Evolutionary conservation across 768 basidiomycete species (phyloP), one percentile per base, ranked within the genome.

Genomic region (Gymnopilus dilepis): DNA sequence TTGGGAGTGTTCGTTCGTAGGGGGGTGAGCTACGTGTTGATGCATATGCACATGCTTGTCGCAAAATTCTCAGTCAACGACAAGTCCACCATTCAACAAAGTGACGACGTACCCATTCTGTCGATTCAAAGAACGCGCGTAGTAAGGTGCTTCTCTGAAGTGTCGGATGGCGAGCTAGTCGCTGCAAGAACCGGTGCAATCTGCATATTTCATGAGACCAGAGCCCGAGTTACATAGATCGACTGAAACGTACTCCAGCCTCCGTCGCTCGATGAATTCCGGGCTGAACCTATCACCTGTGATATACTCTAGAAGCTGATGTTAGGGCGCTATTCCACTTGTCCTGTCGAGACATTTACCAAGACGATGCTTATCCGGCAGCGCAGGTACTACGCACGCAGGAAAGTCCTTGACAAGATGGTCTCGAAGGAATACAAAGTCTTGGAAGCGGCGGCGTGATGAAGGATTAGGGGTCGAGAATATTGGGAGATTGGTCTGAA

Each of bases 261-360:
- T 83, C 65, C 97, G 83, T 41, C 92, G 86, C 74, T 99, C 97
- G 85, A 99, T 92, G 69, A 99, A 99, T 70, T 99, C 97, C 8
- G 91, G 89, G 66, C 95, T 95, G 76, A 99, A 99, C 63, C 97
- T 83, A 76, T 99, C 97, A 12, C 97, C 97, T 26, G 97, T 98
- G 58, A 99, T 86, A 72, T 99, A 99, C 76, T 99, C 97, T 97
- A 66, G 26, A 22, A 41, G 24, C 5, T 24, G 21, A 34, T 13
- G 53, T 62, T 56, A 61, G n/a, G n/a, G 37, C 56, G 58, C 63
- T 51, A 45, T 57, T 30, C 13, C n/a, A 40, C 58, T 34, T 6
- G 56, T 9, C 40, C 47, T 24, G 22, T 28, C 26, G 33, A 17
- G 2, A 6, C 12, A 54, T 15, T 24, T 64, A 97, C 97, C 97